Conservation (phyloP, 78 protist genomes). For the Trichosphaerium sp. region DNA sequence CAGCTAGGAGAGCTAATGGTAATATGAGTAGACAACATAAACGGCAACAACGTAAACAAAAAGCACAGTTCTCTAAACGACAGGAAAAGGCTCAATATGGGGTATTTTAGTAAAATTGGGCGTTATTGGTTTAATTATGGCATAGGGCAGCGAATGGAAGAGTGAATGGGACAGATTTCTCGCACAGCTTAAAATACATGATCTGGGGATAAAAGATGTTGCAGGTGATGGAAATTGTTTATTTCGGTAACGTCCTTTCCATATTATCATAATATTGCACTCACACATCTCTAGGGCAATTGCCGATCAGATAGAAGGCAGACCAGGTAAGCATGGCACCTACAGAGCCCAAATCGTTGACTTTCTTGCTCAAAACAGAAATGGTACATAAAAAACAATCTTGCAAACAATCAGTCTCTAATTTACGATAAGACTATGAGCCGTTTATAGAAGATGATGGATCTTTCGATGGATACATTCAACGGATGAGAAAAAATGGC, state of each 20-base stretch:
- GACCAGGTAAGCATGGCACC: constrained; percentile 30
- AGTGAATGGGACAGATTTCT: constrained; percentile 8
- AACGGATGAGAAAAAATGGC: constrained; percentile 35
- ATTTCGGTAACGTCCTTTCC: constrained; percentile 11
- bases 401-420: too few species aligned
- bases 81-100: too few species aligned
- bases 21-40: too few species aligned
- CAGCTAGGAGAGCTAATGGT: too few species aligned
- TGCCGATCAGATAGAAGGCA: constrained; percentile 42
- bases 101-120: too few species aligned
- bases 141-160: constrained; percentile 39
- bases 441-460: constrained; percentile 50
- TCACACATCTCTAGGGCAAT: constrained; percentile 13
- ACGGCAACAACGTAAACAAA: too few species aligned
- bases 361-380: constrained; percentile 24
- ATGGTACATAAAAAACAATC: too few species aligned
- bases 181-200: constrained; percentile 23
- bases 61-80: too few species aligned
- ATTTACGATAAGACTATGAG: too few species aligned
- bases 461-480: constrained; percentile 9
- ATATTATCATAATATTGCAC: too few species aligned
- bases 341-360: constrained; percentile 16
- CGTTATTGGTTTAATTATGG: neutral
- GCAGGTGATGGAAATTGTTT: constrained; percentile 67
- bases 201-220: constrained; percentile 43